phyloP scores from a whole-genome alignment of 2,329 filamentous ascomycete genomes.

The Clarireedia sp. region DNA sequence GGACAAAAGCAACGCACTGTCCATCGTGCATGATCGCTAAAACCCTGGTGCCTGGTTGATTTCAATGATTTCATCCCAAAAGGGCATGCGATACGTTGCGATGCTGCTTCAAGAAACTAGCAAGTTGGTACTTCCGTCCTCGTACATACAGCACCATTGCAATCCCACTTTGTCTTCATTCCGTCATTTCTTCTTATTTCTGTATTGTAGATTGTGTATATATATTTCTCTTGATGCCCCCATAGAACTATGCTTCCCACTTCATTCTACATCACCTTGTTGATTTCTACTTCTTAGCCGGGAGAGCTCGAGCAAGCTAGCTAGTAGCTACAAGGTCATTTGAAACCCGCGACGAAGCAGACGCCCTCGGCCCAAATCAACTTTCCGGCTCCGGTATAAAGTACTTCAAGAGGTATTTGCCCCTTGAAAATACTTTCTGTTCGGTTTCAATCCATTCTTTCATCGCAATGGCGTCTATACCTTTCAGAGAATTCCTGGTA shows the following conservation, averaged over 20 bases:
- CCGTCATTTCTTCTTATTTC: not conserved
- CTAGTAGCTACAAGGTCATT: not conserved
- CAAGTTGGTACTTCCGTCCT: not conserved
- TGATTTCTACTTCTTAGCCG: too few species aligned
- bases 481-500: slow-evolving; percentile 20
- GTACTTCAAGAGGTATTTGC: not conserved
- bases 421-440: too few species aligned
- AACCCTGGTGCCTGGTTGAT: too few species aligned
- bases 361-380: too few species aligned
- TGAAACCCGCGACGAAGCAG: slow-evolving; percentile 3
- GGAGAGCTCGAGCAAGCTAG: too few species aligned
- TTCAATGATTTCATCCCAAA: not conserved
- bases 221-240: not conserved
- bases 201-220: not conserved
- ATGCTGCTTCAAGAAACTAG: not conserved
- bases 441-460: not conserved
- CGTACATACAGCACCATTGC: too few species aligned
- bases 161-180: not conserved
- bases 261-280: too few species aligned
- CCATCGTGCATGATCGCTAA: too few species aligned
- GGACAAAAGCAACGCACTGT: too few species aligned
- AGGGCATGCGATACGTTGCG: not conserved
- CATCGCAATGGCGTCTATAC: slow-evolving; percentile 17
- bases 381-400: not conserved
- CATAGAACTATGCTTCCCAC: not conserved